A percentile compares a stretch with the other conserved stretches of the same genome.
These are phyloP conservation scores for Tulasnella sp. DNA, from an alignment of 768 basidiomycete species.

Conservation along the genomic window DNA sequence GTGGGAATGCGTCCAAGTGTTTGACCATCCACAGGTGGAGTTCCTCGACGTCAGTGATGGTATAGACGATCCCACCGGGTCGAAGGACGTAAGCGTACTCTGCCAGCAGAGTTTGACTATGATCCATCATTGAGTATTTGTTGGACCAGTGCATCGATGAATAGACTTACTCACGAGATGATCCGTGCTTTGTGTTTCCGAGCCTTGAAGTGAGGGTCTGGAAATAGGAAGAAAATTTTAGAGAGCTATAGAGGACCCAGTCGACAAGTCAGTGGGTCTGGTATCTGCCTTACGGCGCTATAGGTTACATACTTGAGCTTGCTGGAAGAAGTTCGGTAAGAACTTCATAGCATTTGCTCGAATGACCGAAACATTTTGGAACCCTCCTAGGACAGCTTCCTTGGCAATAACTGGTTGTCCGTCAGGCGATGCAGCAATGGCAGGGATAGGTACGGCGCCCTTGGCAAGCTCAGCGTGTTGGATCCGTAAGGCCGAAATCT, in stretches of 20 bases:
- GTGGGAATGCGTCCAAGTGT: conserved; percentile 77
- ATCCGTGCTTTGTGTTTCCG: conserved; percentile 99
- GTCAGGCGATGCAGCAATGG: conserved; percentile 6
- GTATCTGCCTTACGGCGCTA: too few relatives aligned
- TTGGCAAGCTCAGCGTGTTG: conserved; percentile 24
- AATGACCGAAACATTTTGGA: conserved; percentile 84
- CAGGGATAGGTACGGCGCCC: not conserved
- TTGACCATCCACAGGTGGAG: conserved; percentile 91
- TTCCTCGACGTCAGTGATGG: conserved; percentile 93
- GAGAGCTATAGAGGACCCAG: conserved; percentile 37
- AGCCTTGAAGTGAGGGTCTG: conserved; percentile 96
- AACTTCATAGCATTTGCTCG: conserved; percentile 99
- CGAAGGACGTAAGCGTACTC: conserved; percentile 92
- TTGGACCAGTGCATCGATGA: not conserved
- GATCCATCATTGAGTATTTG: not conserved
- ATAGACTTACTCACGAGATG: conserved; percentile 45
- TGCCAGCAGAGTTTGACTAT: conserved; percentile 76
- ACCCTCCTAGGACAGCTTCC: conserved; percentile 33
- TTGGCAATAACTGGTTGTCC: conserved; percentile 10
- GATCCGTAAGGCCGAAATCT: conserved; percentile 84
- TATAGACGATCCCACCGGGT: conserved; percentile 93
- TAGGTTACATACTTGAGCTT: conserved; percentile 50
- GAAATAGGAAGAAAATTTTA: conserved; percentile 95
- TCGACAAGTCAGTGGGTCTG: not conserved
- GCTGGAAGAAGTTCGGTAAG: conserved; percentile 87